Evolutionary conservation across 805 yeast genomes (phyloP), one percentile per base, ranked within the genome.

Genomic region (Wickerhamiella azyma): DNA sequence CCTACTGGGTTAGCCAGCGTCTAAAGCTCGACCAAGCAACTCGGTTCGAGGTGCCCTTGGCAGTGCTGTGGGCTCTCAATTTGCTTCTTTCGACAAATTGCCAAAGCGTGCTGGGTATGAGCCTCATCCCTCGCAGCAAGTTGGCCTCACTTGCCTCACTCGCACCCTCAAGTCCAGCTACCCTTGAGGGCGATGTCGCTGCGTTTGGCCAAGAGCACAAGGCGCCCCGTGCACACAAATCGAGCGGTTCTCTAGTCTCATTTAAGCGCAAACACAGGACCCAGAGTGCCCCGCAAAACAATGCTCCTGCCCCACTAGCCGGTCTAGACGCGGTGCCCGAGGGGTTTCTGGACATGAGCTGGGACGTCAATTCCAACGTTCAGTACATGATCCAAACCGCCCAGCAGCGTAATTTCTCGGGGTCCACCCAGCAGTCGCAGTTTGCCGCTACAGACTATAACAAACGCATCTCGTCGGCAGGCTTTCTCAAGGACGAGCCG

Each of bases 371-470:
- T 33, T 26, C 38, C 11, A 37, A 30, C 14, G 26, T 16, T 32
- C 40, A 26, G 4, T 18, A 26, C 38, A 37, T 43, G 21, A 37
- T 29, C 14, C 41, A 42, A 26, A 39, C 46, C n/a, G 48, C 49
- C 14, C 53, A 50, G 32, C 48, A 52, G 41, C 43, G 59, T 11
- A 48, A 53, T 2, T 55, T 48, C 2, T 55, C 58, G 0, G 57
- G 54, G 5, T 56, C 59, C 3, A 51, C 57, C 3, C 54, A 54
- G 14, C 43, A 51, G 6, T 52, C 56, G 9, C 54, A 53, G 10
- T 56, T 56, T 41, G 56, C 55, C 1, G 58, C 57, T 1, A 47
- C 59, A 1, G 58, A 56, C 43, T 56, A 55, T 43, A 56, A 56
- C 39, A 51, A 53, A 3, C 52, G 51, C 24, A 48, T 56, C 40